These are phyloP conservation scores for Mortierella sp. DNA, from an alignment of 371 early-diverging fungal genomes.

Conservation along the genomic window DNA sequence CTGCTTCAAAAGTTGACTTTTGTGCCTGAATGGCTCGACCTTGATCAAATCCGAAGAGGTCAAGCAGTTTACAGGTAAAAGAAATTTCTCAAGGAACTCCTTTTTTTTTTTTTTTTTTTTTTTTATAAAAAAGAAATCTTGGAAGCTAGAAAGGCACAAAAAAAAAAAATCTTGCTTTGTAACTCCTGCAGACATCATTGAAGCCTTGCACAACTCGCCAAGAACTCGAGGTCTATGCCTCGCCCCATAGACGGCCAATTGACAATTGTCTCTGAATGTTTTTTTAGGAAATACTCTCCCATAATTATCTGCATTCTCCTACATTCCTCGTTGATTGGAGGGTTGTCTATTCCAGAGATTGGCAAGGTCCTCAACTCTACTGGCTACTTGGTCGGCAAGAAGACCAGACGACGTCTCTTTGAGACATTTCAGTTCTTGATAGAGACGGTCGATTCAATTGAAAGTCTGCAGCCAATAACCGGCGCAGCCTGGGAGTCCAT, in stretches of 20 bases:
- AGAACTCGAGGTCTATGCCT: too few relatives aligned
- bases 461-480: conserved; percentile 16
- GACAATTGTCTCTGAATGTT: too few relatives aligned
- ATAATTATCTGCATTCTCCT: conserved; percentile 19
- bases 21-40: conserved; percentile 42
- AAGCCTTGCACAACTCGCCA: too few relatives aligned
- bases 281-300: conserved; percentile 17
- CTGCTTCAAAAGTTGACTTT: conserved; percentile 24
- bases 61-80: conserved; percentile 33
- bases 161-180: too few relatives aligned
- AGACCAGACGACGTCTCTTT: conserved; percentile 18
- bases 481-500: conserved; percentile 39
- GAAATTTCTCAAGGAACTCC: too few relatives aligned
- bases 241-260: too few relatives aligned
- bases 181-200: too few relatives aligned
- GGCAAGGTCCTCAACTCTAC: conserved; percentile 41
- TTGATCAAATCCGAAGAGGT: conserved; percentile 22
- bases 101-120: too few relatives aligned
- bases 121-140: too few relatives aligned
- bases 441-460: conserved; percentile 21
- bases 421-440: conserved; percentile 31
- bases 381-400: conserved; percentile 27
- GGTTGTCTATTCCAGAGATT: conserved; percentile 28
- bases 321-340: conserved; percentile 25
- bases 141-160: too few relatives aligned